Percentiles rank a stretch among this genome's conserved stretches.
Conservation (phyloP, 1,139 yeast genomes). For the Candida gigantensis region DNA sequence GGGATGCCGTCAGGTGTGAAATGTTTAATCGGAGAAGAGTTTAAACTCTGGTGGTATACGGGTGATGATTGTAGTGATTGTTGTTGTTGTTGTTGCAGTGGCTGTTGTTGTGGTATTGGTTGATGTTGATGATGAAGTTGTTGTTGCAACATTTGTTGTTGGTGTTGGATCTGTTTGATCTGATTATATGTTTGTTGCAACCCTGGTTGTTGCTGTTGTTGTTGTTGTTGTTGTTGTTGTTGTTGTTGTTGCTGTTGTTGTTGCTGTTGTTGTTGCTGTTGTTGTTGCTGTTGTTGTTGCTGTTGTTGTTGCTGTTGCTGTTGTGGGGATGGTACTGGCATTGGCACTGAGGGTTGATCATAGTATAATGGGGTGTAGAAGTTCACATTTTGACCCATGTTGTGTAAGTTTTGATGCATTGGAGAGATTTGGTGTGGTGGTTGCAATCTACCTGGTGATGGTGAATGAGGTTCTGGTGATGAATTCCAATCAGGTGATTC, state of each 20-base stretch:
- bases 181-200: slow-evolving; percentile 8
- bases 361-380: slow-evolving; percentile 46
- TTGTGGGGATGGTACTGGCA: too few relatives aligned
- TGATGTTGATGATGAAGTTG: slow-evolving; percentile 12
- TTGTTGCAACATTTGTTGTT: slow-evolving; percentile 13
- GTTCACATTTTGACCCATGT: slow-evolving; percentile 16
- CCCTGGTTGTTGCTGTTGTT: slow-evolving; percentile 6
- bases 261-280: slow-evolving; percentile 1
- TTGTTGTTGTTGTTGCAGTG: slow-evolving; percentile 11
- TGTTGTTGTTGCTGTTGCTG: slow-evolving; percentile 7
- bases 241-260: slow-evolving; percentile 5
- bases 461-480: slow-evolving; percentile 46
- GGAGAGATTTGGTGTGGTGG: slow-evolving; percentile 26
- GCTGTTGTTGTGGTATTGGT: slow-evolving; percentile 10
- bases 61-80: slow-evolving; percentile 11
- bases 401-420: slow-evolving; percentile 21
- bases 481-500: slow-evolving; percentile 42
- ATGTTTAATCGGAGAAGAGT: slow-evolving; percentile 35
- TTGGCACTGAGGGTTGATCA: slow-evolving; percentile 13
- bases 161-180: slow-evolving; percentile 13
- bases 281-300: too few relatives aligned
- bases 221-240: slow-evolving; percentile 4
- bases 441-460: slow-evolving; percentile 27
- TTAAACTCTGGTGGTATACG: slow-evolving; percentile 16
- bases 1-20: slow-evolving; percentile 39